phyloP scores from a whole-genome alignment of 2,329 filamentous ascomycete genomes.

The Sporothrix euskadiensis region DNA sequence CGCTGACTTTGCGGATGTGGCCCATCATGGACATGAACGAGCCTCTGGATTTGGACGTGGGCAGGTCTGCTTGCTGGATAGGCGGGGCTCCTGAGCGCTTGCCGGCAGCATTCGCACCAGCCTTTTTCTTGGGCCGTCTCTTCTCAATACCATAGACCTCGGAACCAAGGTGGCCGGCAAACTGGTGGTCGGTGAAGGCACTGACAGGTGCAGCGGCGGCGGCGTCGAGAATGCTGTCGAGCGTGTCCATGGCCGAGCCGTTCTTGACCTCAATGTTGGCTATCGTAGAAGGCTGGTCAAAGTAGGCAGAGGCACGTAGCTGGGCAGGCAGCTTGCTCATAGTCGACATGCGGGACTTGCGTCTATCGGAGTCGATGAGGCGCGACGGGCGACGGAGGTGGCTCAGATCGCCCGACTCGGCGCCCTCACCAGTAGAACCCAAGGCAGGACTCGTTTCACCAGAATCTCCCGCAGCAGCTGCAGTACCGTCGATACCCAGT shows the following conservation, averaged over 20 bases:
- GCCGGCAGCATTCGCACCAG: neutral
- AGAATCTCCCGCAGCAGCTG: neutral
- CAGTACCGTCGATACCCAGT: neutral
- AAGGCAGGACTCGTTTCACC: constrained; percentile 11
- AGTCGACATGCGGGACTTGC: constrained; percentile 43
- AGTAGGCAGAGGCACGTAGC: constrained; percentile 86
- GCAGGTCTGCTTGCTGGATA: neutral
- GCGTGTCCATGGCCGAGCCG: constrained; percentile 81
- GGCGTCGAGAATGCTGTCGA: constrained; percentile 90
- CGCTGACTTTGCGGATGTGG: constrained; percentile 39
- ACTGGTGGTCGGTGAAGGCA: constrained; percentile 88
- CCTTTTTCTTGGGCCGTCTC: constrained; percentile 47
- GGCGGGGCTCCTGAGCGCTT: neutral
- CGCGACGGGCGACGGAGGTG: constrained; percentile 38
- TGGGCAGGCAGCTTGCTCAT: constrained; percentile 69
- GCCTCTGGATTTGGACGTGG: constrained; percentile 37
- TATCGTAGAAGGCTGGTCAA: constrained; percentile 64
- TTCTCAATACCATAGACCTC: constrained; percentile 70
- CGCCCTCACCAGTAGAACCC: neutral
- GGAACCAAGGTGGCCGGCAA: constrained; percentile 71
- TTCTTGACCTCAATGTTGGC: constrained; percentile 62
- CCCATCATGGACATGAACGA: constrained; percentile 54
- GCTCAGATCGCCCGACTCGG: constrained; percentile 28
- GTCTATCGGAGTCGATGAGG: constrained; percentile 41
- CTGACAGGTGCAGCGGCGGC: constrained; percentile 83